phyloP scores from a whole-genome alignment of 2,329 filamentous ascomycete genomes.

The Fusarium illudens region DNA sequence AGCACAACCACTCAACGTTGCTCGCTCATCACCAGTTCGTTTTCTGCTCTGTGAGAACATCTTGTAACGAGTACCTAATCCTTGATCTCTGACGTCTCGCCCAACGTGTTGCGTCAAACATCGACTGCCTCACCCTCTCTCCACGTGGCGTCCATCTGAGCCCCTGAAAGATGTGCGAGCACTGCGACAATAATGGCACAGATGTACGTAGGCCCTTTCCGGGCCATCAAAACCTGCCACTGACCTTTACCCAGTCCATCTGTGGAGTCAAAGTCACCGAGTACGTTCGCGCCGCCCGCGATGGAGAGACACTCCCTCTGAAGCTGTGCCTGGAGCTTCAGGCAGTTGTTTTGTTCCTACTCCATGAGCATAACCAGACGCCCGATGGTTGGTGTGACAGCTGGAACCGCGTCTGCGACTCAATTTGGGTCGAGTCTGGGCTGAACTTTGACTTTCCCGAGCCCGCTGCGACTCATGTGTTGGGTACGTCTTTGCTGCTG shows the following conservation, averaged over 20 bases:
- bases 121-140: too few species aligned
- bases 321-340: not conserved
- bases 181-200: too few species aligned
- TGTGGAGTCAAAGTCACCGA: not conserved
- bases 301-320: not conserved
- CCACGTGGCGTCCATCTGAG: too few species aligned
- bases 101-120: too few species aligned
- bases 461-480: not conserved
- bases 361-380: not conserved
- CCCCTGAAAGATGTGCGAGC: too few species aligned
- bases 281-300: not conserved
- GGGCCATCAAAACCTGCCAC: too few species aligned
- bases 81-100: too few species aligned
- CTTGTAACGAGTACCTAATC: too few species aligned
- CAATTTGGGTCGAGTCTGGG: not conserved
- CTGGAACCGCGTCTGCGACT: not conserved
- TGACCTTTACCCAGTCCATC: not conserved
- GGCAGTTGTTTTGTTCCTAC: not conserved
- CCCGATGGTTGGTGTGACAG: not conserved
- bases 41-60: too few species aligned
- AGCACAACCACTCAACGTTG: too few species aligned
- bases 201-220: too few species aligned
- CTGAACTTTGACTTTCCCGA: not conserved
- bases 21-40: too few species aligned
- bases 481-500: not conserved